A percentile compares a stretch with the other conserved stretches of the same genome.
phyloP scores from a whole-genome alignment of 352 stramenopile species.

The Globisporangium megalacanthum region DNA sequence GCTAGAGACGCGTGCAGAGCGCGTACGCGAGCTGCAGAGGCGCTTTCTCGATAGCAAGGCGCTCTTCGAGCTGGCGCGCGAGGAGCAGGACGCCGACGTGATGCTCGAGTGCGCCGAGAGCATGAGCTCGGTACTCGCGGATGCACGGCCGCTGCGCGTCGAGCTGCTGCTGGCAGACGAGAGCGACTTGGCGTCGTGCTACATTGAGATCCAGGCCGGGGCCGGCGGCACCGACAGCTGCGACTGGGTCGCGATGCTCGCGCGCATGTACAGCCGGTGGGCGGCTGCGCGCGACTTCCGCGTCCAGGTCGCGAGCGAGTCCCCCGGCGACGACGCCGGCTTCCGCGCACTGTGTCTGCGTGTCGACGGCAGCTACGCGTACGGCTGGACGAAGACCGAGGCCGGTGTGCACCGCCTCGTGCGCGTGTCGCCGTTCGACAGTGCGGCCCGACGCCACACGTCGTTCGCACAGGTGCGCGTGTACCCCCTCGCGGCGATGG shows the following conservation, averaged over 20 bases:
- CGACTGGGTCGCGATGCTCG: constrained; percentile 95
- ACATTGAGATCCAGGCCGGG: constrained; percentile 77
- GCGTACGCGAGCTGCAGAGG: constrained; percentile 28
- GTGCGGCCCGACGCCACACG: constrained; percentile 89
- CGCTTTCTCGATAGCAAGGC: constrained; percentile 63
- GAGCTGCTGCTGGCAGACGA: constrained; percentile 55
- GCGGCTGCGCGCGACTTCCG: constrained; percentile 31
- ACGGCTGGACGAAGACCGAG: constrained; percentile 92
- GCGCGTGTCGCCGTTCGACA: constrained; percentile 94
- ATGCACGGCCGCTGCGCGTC: constrained; percentile 50
- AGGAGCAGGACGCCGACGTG: constrained; percentile 54
- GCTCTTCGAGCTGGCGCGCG: constrained; percentile 44
- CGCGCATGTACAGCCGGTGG: constrained; percentile 93
- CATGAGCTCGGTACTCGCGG: constrained; percentile 29
- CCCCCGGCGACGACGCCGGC: constrained; percentile 64
- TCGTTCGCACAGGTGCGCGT: constrained; percentile 91
- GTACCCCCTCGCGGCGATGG: constrained; percentile 49
- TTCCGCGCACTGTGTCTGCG: constrained; percentile 58
- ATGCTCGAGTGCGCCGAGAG: constrained; percentile 38
- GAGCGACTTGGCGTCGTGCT: constrained; percentile 60
- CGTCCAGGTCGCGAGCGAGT: constrained; percentile 88
- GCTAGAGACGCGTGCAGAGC: constrained; percentile 43
- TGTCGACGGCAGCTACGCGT: constrained; percentile 75
- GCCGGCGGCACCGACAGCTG: constrained; percentile 92
- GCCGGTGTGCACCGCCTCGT: constrained; percentile 95